These are phyloP conservation scores for Lactarius quietus DNA, from an alignment of 768 basidiomycete genomes.

Conservation along the genomic window DNA sequence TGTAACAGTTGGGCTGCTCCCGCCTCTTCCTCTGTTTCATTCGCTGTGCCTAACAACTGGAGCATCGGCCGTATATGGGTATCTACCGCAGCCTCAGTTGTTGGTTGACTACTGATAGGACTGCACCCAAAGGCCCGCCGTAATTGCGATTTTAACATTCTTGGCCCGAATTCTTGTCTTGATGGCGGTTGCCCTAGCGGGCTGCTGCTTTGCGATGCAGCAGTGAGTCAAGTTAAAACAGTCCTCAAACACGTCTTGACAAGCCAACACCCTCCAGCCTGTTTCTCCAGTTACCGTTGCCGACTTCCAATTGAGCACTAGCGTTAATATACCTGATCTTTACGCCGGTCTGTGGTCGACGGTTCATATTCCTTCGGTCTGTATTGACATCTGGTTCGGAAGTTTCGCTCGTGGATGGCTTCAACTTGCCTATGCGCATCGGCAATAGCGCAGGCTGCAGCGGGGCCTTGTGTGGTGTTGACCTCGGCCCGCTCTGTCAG, in stretches of 20 bases:
- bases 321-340: slow-evolving; percentile 29
- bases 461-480: slow-evolving; percentile 36
- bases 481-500: slow-evolving; percentile 36
- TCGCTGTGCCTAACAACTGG: too few species aligned
- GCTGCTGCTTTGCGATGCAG: slow-evolving; percentile 40
- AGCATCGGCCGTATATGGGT: slow-evolving; percentile 14
- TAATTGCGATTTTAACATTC: slow-evolving; percentile 40
- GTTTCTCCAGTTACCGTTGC: too few species aligned
- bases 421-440: too few species aligned
- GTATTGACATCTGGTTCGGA: too few species aligned
- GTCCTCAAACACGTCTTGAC: background rate
- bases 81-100: background rate
- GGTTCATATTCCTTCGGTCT: too few species aligned
- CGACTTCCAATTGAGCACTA: slow-evolving; percentile 35
- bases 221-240: slow-evolving; percentile 27
- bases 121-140: slow-evolving; percentile 33
- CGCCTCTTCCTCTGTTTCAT: too few species aligned
- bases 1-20: too few species aligned
- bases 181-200: slow-evolving; percentile 40
- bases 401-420: too few species aligned
- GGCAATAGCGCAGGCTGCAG: slow-evolving; percentile 34
- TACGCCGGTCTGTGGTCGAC: slow-evolving; percentile 30
- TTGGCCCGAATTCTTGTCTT: slow-evolving; percentile 37
- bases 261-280: background rate
- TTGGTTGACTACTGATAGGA: background rate